phyloP scores from a whole-genome alignment of 169 alveolate species.

The Haemoproteus tartakovskyi region DNA sequence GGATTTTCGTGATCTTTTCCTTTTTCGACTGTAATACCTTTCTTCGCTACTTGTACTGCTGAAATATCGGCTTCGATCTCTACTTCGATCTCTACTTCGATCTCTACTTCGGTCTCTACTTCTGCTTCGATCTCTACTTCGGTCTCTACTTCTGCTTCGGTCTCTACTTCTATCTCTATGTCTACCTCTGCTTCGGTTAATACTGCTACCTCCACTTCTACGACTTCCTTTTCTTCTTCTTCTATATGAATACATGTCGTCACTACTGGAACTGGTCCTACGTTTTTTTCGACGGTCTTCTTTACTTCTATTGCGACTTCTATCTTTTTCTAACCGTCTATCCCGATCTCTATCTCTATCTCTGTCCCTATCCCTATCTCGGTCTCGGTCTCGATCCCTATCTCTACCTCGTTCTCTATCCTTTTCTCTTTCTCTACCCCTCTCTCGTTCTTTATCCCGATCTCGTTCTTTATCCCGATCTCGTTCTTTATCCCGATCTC shows the following conservation, averaged over 20 bases:
- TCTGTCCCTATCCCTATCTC: too few relatives aligned
- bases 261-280: conserved; percentile 7
- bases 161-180: conserved; percentile 2
- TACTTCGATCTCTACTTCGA: conserved; percentile 44
- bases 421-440: neutral
- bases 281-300: too few relatives aligned
- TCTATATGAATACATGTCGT: conserved; percentile 14
- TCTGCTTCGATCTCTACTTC: conserved; percentile 7
- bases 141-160: conserved; percentile 9
- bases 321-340: neutral
- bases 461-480: neutral
- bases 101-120: conserved; percentile 14
- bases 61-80: neutral
- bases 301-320: neutral
- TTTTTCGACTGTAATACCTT: conserved; percentile 10
- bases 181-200: conserved; percentile 3
- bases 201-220: conserved; percentile 5
- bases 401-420: neutral
- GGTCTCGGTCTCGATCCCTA: too few relatives aligned
- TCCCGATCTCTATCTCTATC: neutral
- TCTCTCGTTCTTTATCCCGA: neutral
- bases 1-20: conserved; percentile 11
- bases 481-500: neutral
- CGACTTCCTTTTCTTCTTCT: conserved; percentile 3
- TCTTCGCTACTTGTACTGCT: conserved; percentile 34